phyloP scores from a whole-genome alignment of 495 filamentous ascomycete species.

The Bombardia bombarda region DNA sequence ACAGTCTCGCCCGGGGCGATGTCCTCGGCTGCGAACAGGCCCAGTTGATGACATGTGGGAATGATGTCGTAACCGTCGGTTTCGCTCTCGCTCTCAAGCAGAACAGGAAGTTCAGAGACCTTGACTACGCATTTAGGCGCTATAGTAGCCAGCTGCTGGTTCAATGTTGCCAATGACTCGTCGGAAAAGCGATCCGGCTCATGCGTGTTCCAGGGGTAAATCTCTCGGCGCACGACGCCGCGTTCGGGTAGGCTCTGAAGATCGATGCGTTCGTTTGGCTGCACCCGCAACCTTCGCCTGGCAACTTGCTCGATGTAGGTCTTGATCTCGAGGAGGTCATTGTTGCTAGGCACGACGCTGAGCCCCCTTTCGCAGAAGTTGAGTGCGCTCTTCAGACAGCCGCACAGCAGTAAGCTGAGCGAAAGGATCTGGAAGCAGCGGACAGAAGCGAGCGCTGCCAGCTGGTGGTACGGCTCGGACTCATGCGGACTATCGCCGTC shows the following conservation, averaged over 20 bases:
- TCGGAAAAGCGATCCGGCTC: conserved; percentile 77
- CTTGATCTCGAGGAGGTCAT: conserved; percentile 38
- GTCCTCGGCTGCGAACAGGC: conserved; percentile 79
- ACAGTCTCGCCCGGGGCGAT: conserved; percentile 71
- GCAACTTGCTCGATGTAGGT: conserved; percentile 40
- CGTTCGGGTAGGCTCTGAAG: conserved; percentile 54
- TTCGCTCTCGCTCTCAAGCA: conserved; percentile 43
- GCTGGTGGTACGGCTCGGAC: conserved; percentile 20
- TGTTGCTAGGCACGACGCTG: conserved; percentile 30
- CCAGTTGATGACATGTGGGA: conserved; percentile 64
- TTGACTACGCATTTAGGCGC: conserved; percentile 67
- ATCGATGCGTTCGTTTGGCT: conserved; percentile 34
- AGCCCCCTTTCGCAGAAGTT: conserved; percentile 54
- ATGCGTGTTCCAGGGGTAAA: conserved; percentile 89
- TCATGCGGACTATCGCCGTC: conserved; percentile 19
- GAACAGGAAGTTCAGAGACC: conserved; percentile 61
- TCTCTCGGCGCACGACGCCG: conserved; percentile 71
- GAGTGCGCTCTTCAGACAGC: conserved; percentile 62
- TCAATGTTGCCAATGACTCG: conserved; percentile 59
- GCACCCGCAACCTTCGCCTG: conserved; percentile 33
- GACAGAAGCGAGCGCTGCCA: conserved; percentile 36
- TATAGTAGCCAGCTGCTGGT: conserved; percentile 51
- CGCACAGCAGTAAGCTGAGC: conserved; percentile 53
- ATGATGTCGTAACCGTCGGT: conserved; percentile 37
- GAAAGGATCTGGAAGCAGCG: conserved; percentile 51